A percentile compares a stretch with the other conserved stretches of the same genome.
Evolutionary conservation across 352 stramenopile genomes (phyloP).

Genomic region (Globisporangium echinulatum): DNA sequence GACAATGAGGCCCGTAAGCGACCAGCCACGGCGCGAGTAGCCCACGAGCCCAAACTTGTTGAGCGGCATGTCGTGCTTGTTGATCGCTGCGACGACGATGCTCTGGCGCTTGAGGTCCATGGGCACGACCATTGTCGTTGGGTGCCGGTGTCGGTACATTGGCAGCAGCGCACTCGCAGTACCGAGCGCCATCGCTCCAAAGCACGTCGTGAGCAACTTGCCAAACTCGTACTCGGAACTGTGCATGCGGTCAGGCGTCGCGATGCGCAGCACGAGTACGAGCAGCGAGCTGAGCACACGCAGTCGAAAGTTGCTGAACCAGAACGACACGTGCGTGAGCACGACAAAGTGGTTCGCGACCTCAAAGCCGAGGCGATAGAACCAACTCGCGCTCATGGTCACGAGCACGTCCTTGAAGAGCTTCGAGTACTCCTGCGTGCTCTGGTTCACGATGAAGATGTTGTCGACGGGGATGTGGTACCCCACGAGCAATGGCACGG

Average conservation of each 20-base stretch:
- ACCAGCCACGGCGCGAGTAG: constrained; percentile 22
- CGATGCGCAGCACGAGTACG: constrained; percentile 14
- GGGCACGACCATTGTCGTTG: not conserved
- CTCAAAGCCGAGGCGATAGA: constrained; percentile 24
- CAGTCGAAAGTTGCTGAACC: constrained; percentile 19
- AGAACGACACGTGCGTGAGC: constrained; percentile 13
- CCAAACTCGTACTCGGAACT: constrained; percentile 20
- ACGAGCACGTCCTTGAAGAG: constrained; percentile 21
- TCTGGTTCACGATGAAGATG: constrained; percentile 19
- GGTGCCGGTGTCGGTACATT: not conserved
- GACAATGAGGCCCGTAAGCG: constrained; percentile 19
- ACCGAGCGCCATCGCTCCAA: constrained; percentile 8
- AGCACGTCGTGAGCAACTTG: constrained; percentile 18
- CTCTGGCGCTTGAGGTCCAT: constrained; percentile 15
- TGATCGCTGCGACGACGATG: constrained; percentile 17
- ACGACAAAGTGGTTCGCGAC: constrained; percentile 17
- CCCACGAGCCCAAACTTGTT: constrained; percentile 25
- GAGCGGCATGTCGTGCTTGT: constrained; percentile 18
- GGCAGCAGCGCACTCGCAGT: constrained; percentile 2
- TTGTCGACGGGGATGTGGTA: constrained; percentile 26
- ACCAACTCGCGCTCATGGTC: constrained; percentile 21
- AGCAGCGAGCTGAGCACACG: constrained; percentile 7
- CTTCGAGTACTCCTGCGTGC: constrained; percentile 14
- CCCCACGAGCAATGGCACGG: constrained; percentile 20
- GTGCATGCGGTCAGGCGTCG: constrained; percentile 14